Base-by-base conservation (phyloP, 352 stramenopile species). In the Globisporangium echinulatum region DNA sequence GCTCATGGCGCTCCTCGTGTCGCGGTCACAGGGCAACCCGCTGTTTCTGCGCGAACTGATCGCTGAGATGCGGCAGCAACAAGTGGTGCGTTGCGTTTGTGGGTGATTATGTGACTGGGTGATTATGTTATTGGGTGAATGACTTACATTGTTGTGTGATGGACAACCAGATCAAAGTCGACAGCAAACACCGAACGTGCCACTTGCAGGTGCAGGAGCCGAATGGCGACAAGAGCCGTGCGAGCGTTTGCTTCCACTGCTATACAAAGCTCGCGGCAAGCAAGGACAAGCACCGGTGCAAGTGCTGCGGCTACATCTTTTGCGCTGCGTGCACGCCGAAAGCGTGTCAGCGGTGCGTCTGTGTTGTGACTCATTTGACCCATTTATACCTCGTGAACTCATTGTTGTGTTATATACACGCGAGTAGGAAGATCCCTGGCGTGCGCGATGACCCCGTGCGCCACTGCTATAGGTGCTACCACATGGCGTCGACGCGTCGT, bases 31-130 rank as follows among this genome's bases (percentile, higher is more conserved):
- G 64, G 85, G 85, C 19, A 95, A 93, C 49, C 83, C 85, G 52
- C 72, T 95, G 5, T 93, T 95, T 59, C 59, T 95, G 8, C 69
- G 82, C 56, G 85, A 94, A 47, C 86, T 94, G n/a, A 88, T 94
- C 25, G 68, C 68, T n/a, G 82, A 91, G 49, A 92, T 94, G 85
- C 56, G 70, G 19, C 72, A 84, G 19, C 82, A 92, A 40, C 69
- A 90, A 82, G 80, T 88, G 60, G 75, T 84, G 71, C 40, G 70
- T 69, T 33, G 25, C 25, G 25, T 33, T 33, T 33, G 25, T 33
- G 25, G 1, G 25, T 3, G 25, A 33, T 9, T 36, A 6, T 37
- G 46, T 51, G 48, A 50, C 2, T 33, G 25, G 1, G 25, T 3
- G 25, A 33, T 9, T 36, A 6, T 37, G 46, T 51, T 42, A 50